Base-by-base conservation (phyloP, 1,139 yeast genomes). In the Candida dubliniensis region DNA sequence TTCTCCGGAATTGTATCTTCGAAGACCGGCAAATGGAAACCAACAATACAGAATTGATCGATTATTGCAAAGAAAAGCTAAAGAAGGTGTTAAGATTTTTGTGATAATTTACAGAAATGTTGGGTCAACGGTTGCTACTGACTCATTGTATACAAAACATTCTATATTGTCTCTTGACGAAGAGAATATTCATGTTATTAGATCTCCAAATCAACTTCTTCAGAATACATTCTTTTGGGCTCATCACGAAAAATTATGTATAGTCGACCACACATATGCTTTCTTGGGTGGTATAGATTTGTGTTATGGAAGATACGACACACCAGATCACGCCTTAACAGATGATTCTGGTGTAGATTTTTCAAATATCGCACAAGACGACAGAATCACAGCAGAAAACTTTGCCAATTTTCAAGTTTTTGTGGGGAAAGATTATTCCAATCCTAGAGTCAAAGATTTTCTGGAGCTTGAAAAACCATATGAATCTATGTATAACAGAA, bases 141-240 rank as follows among this genome's bases (percentile, higher is more conserved):
- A 95, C 61, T 91, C 98, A 0, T 69, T 84, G 45, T 95, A 95
- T 79, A 88, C 99, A 0, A 95, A 95, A 57, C 97, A 93, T 59
- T 89, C 97, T 0, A 74, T 95, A 58, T 72, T 95, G 43, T 91
- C 87, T 43, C 70, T 95, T 43, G 90, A 91, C 61, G 77, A 73
- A 40, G 86, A 83, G 26, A 95, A 95, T 58, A 82, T 95, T 45
- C 93, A 87, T 64, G 91, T 93, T 14, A 80, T 93, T 52, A 79
- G 99, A 55, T 91, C 98, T 1, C 99, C 99, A 4, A 91, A 93
- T 55, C 99, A 95, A 63, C 79, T 95, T 60, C 71, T 89, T 44
- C 98, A 93, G 61, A 90, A 91, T 57, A 90, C 96, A 0, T 88
- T 82, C 57, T 95, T 95, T 62, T 95, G 99, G 99, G 99, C 99